These are phyloP conservation scores for Chenopodium formosanum DNA, from an alignment of 148 eudicot genomes.

Conservation along the genomic window DNA sequence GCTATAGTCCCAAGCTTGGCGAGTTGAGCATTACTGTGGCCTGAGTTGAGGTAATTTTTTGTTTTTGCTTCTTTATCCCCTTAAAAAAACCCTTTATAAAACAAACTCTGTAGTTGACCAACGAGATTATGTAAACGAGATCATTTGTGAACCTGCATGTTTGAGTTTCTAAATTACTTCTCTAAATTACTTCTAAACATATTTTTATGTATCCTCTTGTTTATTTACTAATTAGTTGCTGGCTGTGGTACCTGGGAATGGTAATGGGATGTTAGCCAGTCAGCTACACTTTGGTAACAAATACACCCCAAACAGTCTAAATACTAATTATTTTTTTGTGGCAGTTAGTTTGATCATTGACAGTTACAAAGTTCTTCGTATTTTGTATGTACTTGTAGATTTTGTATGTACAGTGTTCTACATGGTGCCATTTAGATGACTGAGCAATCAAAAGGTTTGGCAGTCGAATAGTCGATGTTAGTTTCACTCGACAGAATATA, in stretches of 20 bases:
- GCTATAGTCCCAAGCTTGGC: background rate
- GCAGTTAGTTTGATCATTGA: background rate
- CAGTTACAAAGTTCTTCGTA: background rate
- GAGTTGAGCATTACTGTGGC: background rate
- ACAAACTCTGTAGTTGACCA: conserved; percentile 6
- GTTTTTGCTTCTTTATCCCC: background rate
- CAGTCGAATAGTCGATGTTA: too few relatives aligned
- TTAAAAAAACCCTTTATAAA: background rate
- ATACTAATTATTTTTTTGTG: background rate
- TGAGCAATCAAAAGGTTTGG: too few relatives aligned
- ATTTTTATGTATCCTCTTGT: background rate
- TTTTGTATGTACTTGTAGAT: too few relatives aligned
- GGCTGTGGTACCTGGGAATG: background rate
- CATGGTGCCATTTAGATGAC: too few relatives aligned
- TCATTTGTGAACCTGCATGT: conserved; percentile 17
- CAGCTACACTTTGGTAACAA: background rate
- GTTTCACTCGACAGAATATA: too few relatives aligned
- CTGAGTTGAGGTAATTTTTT: conserved; percentile 21
- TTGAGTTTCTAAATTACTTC: conserved; percentile 12
- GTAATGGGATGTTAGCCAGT: background rate
- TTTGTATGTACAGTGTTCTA: too few relatives aligned
- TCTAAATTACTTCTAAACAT: conserved; percentile 7
- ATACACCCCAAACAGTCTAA: background rate
- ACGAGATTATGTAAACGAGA: conserved; percentile 16
- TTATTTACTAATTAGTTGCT: background rate